Percentiles rank a stretch among this genome's conserved stretches.
These are phyloP conservation scores for Elymus sibiricus DNA, from an alignment of 176 grass and related monocot species.

Conservation along the genomic window DNA sequence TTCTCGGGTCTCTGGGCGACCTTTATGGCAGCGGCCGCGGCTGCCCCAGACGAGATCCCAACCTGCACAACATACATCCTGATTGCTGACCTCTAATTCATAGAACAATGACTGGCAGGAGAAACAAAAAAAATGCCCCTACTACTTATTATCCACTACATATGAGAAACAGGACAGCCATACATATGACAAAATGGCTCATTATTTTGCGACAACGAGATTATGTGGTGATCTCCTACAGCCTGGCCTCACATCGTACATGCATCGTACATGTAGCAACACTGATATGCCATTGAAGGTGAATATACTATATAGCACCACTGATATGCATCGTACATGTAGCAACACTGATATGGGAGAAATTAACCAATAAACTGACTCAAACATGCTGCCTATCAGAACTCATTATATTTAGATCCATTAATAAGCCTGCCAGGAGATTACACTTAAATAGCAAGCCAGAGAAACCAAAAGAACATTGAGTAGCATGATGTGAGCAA, in stretches of 20 bases:
- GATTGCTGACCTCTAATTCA: background rate
- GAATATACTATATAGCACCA: no score
- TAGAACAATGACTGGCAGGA: background rate
- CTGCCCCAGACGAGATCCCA: slow-evolving; percentile 95
- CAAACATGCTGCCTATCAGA: background rate
- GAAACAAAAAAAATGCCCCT: background rate
- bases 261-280: background rate
- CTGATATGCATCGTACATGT: background rate
- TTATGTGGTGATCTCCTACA: background rate
- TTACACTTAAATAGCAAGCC: background rate
- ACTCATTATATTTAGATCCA: background rate
- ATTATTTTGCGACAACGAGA: background rate
- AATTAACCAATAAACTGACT: background rate
- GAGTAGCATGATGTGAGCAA: background rate
- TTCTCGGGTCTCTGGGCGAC: slow-evolving; percentile 87
- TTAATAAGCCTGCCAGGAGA: no score
- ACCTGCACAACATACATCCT: slow-evolving; percentile 47
- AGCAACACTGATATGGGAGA: background rate
- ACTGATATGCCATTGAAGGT: background rate
- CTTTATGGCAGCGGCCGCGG: slow-evolving; percentile 70
- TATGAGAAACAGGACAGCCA: background rate
- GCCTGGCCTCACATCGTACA: background rate
- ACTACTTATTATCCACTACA: background rate
- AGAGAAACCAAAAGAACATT: background rate
- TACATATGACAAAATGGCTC: background rate